These are phyloP conservation scores for Asterionellopsis glacialis DNA, from an alignment of 108 stramenopile genomes.

Conservation along the genomic window DNA sequence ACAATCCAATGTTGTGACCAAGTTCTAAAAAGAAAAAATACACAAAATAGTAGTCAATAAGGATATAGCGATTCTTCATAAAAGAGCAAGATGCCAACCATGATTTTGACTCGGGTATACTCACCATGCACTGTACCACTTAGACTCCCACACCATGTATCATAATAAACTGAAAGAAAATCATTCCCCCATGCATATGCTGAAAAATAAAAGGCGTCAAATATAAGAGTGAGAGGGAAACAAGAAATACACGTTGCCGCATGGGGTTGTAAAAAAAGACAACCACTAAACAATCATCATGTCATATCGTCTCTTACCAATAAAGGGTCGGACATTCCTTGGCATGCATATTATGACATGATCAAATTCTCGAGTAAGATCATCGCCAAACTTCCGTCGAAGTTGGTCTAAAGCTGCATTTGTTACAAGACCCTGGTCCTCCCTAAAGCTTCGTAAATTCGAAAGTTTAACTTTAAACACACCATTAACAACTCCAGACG, in stretches of 20 bases:
- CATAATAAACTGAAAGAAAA: conserved; percentile 32
- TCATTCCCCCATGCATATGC: background rate
- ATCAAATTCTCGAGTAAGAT: background rate
- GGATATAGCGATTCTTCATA: too few relatives aligned
- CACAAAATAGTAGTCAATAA: too few relatives aligned
- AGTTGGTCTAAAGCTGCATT: background rate
- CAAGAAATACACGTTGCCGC: too few relatives aligned
- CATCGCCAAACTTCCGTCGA: background rate
- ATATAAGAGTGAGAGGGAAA: too few relatives aligned
- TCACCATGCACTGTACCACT: conserved; percentile 35
- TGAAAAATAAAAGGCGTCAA: background rate
- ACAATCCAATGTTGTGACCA: conserved; percentile 61
- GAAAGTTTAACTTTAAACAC: background rate
- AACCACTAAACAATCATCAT: too few relatives aligned
- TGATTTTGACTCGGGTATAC: too few relatives aligned
- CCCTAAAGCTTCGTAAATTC: background rate
- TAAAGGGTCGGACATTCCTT: too few relatives aligned
- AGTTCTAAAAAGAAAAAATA: conserved; percentile 19
- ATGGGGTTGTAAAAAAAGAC: too few relatives aligned
- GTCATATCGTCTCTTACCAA: too few relatives aligned
- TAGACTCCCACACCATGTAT: conserved; percentile 41
- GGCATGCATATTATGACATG: conserved; percentile 46
- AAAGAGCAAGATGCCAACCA: too few relatives aligned
- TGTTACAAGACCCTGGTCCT: background rate
- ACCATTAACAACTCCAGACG: background rate